Conservation (phyloP, 129 eudicot genomes). For the Logfia minima region DNA sequence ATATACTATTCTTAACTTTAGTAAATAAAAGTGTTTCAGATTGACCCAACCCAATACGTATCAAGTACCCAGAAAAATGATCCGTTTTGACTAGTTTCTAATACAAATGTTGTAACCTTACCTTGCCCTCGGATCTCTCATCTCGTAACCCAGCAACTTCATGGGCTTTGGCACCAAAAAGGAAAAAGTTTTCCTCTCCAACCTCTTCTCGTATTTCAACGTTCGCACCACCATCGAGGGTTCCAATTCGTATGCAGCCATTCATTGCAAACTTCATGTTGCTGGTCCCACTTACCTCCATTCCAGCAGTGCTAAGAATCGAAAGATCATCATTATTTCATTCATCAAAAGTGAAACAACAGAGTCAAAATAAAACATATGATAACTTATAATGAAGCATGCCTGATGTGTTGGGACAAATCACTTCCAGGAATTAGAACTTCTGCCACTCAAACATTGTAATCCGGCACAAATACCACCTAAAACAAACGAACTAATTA, state of each 20-base stretch:
- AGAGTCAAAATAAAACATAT: background rate
- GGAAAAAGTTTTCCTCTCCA: conserved; percentile 68
- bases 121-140: conserved; percentile 69
- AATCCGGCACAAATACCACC: conserved; percentile 95
- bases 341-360: conserved; percentile 10
- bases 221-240: conserved; percentile 72
- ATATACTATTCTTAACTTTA: no score
- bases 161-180: conserved; percentile 65
- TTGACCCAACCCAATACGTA: background rate
- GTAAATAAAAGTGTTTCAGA: background rate
- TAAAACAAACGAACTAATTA: conserved; percentile 20
- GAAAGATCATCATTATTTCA: conserved; percentile 20
- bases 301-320: conserved; percentile 59
- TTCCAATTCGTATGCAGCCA: conserved; percentile 65
- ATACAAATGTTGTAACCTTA: conserved; percentile 4
- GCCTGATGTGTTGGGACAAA: conserved; percentile 92
- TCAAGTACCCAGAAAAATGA: background rate
- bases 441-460: conserved; percentile 96
- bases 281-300: conserved; percentile 86
- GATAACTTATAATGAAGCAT: conserved; percentile 14
- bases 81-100: background rate
- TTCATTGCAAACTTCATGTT: conserved; percentile 80
- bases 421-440: conserved; percentile 93
- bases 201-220: conserved; percentile 69
- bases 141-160: conserved; percentile 56